phyloP scores from a whole-genome alignment of 23 red algal species.

The Agarophyton chilense region DNA sequence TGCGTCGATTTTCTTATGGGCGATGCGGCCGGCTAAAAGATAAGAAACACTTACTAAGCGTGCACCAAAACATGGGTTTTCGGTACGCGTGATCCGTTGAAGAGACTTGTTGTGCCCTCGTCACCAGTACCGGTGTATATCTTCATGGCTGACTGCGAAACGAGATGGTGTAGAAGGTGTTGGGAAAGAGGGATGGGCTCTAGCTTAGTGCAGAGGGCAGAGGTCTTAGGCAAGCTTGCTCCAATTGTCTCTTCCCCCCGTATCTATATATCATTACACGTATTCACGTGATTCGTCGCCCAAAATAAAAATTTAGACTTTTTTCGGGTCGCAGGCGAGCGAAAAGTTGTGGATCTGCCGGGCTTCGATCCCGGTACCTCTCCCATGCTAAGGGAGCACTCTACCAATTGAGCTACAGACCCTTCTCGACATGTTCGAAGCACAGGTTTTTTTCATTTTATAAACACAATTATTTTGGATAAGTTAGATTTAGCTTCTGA shows the following conservation, averaged over 20 bases:
- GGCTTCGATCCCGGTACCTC: slow-evolving; percentile 89
- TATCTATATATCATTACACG: background rate
- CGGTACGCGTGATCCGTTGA: slow-evolving; percentile 81
- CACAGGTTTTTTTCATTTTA: too few relatives aligned
- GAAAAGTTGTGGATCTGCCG: slow-evolving; percentile 83
- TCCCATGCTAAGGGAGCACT: slow-evolving; percentile 89
- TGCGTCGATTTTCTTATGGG: background rate
- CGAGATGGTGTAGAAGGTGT: background rate
- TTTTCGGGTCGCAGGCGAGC: too few relatives aligned
- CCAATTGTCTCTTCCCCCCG: background rate
- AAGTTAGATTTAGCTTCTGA: background rate
- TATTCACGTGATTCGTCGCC: too few relatives aligned
- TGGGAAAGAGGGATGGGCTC: too few relatives aligned
- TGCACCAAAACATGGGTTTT: slow-evolving; percentile 65
- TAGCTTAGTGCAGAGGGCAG: too few relatives aligned
- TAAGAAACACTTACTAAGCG: slow-evolving; percentile 71
- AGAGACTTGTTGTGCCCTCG: slow-evolving; percentile 81
- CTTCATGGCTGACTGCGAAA: slow-evolving; percentile 44
- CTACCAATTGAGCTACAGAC: slow-evolving; percentile 92
- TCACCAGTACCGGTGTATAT: slow-evolving; percentile 93
- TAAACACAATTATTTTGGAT: too few relatives aligned
- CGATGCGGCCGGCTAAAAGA: background rate
- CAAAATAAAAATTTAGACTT: too few relatives aligned
- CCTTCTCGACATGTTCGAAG: too few relatives aligned
- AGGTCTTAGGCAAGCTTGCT: too few relatives aligned